These are phyloP conservation scores for Rhynchospora breviuscula DNA, from an alignment of 176 grass and related monocot species.

Conservation along the genomic window DNA sequence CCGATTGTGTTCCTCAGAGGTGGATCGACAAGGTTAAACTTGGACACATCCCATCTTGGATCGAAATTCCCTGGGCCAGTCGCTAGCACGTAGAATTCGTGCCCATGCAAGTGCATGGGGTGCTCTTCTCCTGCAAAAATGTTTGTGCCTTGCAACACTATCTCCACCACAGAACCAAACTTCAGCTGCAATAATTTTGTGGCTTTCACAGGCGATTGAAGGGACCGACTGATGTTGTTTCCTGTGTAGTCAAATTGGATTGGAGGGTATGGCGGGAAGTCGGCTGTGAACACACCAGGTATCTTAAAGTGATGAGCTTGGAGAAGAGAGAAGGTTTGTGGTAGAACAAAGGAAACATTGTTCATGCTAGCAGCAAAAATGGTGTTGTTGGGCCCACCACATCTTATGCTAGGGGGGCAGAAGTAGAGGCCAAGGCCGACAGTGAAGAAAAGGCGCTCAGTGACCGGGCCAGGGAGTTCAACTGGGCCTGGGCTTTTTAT, in stretches of 20 bases:
- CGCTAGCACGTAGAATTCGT: conserved; percentile 64
- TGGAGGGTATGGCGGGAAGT: conserved; percentile 61
- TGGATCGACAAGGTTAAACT: conserved; percentile 66
- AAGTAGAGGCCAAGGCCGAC: conserved; percentile 53
- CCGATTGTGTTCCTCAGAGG: conserved; percentile 63
- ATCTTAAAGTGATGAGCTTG: conserved; percentile 50
- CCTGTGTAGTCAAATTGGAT: conserved; percentile 67
- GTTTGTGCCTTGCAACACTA: conserved; percentile 70
- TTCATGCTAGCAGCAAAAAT: conserved; percentile 71
- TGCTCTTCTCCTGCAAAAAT: conserved; percentile 67
- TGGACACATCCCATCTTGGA: conserved; percentile 36
- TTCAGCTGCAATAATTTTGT: conserved; percentile 57
- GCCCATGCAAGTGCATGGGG: conserved; percentile 76
- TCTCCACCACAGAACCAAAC: conserved; percentile 61
- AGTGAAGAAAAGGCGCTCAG: conserved; percentile 68
- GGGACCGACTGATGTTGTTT: conserved; percentile 35
- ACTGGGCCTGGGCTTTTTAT: conserved; percentile 45
- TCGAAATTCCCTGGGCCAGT: conserved; percentile 71
- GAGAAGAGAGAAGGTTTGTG: conserved; percentile 43
- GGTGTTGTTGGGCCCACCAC: conserved; percentile 58
- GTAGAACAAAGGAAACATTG: conserved; percentile 80
- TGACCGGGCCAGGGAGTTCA: conserved; percentile 43
- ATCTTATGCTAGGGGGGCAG: conserved; percentile 40
- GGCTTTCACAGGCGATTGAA: conserved; percentile 46
- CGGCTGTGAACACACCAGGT: conserved; percentile 51